Percentiles rank a stretch among this genome's conserved stretches.
Conservation (phyloP, 306 rosid genomes). For the Mucuna pruriens region DNA sequence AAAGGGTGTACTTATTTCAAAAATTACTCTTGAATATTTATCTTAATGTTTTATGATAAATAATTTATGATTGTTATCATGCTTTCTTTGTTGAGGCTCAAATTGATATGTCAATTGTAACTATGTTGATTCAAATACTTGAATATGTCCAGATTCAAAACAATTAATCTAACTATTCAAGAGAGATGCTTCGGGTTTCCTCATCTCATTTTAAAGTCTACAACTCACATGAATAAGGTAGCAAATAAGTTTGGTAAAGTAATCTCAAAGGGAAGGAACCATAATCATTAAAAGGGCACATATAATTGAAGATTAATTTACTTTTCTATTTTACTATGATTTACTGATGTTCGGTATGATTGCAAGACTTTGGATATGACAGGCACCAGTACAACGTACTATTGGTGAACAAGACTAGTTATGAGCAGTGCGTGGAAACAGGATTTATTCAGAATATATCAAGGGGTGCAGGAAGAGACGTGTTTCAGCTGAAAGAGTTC, state of each 20-base stretch:
- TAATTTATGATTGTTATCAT: too few species aligned
- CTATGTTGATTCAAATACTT: background rate
- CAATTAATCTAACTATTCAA: background rate
- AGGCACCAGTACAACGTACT: constrained; percentile 53
- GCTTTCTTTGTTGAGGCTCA: too few species aligned
- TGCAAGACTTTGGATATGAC: constrained; percentile 65
- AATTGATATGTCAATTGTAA: too few species aligned
- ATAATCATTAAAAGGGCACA: background rate
- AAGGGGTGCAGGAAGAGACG: constrained; percentile 70
- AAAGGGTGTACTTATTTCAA: too few species aligned
- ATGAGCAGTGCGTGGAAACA: constrained; percentile 54
- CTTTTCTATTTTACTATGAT: background rate
- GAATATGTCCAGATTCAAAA: background rate
- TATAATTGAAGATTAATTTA: background rate
- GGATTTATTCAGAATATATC: constrained; percentile 61
- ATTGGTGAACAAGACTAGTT: constrained; percentile 71
- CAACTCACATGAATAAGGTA: background rate
- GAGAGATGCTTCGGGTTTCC: background rate
- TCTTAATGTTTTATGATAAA: too few species aligned
- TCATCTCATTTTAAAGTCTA: background rate
- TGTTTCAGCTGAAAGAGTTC: constrained; percentile 47
- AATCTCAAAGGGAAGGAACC: background rate
- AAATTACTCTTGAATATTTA: too few species aligned
- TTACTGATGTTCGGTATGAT: background rate
- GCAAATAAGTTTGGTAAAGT: background rate